Evolutionary conservation across 2,329 filamentous ascomycete species (phyloP).

Genomic region (Aureobasidium lini): DNA sequence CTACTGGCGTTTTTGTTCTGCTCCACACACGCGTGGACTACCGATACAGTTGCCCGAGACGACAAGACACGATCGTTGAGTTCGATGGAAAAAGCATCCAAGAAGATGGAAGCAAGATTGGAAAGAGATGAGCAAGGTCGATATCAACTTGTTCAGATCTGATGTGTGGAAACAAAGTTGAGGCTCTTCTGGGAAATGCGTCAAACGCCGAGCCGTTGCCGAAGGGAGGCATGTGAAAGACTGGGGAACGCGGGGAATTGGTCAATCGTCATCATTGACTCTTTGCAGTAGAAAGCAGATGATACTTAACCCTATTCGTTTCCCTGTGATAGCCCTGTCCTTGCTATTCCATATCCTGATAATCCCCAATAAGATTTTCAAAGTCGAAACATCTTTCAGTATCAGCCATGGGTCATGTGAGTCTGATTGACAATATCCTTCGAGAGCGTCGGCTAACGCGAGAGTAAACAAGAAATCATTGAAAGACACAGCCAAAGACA

Average conservation of each 20-base stretch:
- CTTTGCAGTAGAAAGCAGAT: neutral
- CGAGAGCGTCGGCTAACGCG: neutral
- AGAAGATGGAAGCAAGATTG: neutral
- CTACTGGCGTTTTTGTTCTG: constrained; percentile 7
- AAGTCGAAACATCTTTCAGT: neutral
- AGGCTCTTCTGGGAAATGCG: neutral
- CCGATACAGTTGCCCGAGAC: neutral
- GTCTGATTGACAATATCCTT: neutral
- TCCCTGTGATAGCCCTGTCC: neutral
- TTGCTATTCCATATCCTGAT: neutral
- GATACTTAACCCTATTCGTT: neutral
- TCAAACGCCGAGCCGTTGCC: neutral
- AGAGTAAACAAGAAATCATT: constrained; percentile 13
- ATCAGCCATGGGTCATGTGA: constrained; percentile 2
- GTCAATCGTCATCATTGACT: neutral
- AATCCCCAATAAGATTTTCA: neutral
- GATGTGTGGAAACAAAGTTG: neutral
- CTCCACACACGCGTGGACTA: neutral
- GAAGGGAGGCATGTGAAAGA: constrained; percentile 2
- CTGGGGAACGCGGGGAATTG: neutral
- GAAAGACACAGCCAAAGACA: constrained; percentile 21
- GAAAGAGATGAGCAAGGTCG: neutral
- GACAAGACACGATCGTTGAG: neutral
- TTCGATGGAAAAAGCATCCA: neutral
- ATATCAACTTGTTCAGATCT: constrained; percentile 4